Evolutionary conservation across 2,329 filamentous ascomycete genomes (phyloP).

Genomic region (Pyrenophora seminiperda): DNA sequence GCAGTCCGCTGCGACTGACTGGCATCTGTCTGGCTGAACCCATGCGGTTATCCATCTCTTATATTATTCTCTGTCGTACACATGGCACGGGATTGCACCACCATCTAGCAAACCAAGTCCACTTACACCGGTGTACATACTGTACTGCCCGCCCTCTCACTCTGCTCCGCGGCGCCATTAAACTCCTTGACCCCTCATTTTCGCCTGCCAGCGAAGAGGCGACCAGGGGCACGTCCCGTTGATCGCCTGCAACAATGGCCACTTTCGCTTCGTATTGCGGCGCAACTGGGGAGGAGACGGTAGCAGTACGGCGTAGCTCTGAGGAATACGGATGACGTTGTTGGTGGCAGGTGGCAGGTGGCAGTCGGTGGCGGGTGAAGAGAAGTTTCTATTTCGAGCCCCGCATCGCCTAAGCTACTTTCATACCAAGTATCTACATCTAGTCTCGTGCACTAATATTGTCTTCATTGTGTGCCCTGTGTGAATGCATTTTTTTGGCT

Average conservation of each 20-base stretch:
- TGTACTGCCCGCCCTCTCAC: not conserved
- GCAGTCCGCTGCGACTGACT: conserved; percentile 2
- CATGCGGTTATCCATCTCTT: conserved; percentile 20
- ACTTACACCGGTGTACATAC: not conserved
- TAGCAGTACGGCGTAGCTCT: no score
- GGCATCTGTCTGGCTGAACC: conserved; percentile 1
- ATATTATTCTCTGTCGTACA: conserved; percentile 6
- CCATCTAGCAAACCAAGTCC: not conserved
- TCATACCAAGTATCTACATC: no score
- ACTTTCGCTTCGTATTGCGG: not conserved
- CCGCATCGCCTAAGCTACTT: no score
- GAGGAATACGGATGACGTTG: not conserved
- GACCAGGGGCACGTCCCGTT: not conserved
- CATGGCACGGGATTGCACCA: not conserved
- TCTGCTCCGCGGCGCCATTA: conserved; percentile 9
- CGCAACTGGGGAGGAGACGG: not conserved
- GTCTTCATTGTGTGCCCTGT: no score
- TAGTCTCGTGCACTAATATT: no score
- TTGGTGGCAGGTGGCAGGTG: not conserved
- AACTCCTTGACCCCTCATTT: not conserved
- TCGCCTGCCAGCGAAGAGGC: not conserved
- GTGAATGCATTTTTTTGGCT: no score
- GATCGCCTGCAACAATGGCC: not conserved
- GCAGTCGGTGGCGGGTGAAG: not conserved
- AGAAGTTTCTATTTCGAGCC: no score